phyloP scores from a whole-genome alignment of 148 eudicot species.

The Oxyria digyna region DNA sequence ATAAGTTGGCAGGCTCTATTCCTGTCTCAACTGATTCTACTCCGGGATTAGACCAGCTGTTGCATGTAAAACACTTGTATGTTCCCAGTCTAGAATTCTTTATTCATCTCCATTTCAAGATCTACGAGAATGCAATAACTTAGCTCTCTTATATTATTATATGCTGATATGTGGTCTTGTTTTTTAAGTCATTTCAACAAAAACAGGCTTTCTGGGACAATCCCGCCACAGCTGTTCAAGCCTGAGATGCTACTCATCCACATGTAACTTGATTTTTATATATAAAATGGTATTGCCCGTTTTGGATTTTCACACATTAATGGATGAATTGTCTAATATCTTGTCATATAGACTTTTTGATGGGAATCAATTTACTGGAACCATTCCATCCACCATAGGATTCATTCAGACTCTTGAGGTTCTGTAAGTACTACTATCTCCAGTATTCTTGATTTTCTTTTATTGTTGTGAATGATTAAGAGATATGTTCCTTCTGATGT shows the following conservation, averaged over 20 bases:
- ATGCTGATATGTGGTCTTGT: neutral
- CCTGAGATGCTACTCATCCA: slow-evolving; percentile 68
- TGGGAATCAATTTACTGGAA: slow-evolving; percentile 58
- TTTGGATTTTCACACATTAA: neutral
- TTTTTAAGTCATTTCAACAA: slow-evolving; percentile 79
- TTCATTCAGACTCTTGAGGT: slow-evolving; percentile 67
- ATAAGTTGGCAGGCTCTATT: slow-evolving; percentile 59
- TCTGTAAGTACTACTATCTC: slow-evolving; percentile 48
- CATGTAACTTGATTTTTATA: slow-evolving; percentile 32
- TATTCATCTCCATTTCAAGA: neutral
- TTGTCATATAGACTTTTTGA: slow-evolving; percentile 43
- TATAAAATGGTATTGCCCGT: neutral
- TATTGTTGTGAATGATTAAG: neutral
- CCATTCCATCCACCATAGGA: slow-evolving; percentile 61
- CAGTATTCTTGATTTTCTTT: neutral
- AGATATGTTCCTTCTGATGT: neutral
- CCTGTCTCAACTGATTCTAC: slow-evolving; percentile 50
- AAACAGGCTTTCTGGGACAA: slow-evolving; percentile 65
- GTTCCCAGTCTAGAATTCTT: slow-evolving; percentile 12
- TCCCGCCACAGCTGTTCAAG: slow-evolving; percentile 59
- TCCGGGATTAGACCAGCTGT: slow-evolving; percentile 61
- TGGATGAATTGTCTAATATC: neutral
- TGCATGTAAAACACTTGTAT: slow-evolving; percentile 79
- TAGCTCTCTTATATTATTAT: neutral
- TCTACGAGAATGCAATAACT: neutral